Evolutionary conservation across 2,329 filamentous ascomycete species (phyloP), one percentile per base, ranked within the genome.

Genomic region (Cytospora mali): DNA sequence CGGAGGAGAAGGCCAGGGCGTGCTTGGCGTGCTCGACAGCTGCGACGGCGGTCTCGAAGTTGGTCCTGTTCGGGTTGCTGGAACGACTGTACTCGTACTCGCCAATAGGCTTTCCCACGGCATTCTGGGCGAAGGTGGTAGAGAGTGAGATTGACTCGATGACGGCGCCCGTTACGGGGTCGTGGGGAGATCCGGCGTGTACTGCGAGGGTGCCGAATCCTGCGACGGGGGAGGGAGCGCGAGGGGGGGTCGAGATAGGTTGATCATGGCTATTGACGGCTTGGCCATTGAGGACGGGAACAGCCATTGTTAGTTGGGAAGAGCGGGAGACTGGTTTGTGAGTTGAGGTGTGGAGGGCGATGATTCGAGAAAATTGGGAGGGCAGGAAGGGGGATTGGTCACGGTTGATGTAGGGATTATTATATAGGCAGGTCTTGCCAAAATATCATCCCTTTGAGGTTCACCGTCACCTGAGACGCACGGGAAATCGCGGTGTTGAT

Each of bases 141-240:
- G 93, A 97, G 27, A 99, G 87, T 11, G 94, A 97, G 75, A 99
- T 97, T 70, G 95, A 80, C 78, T 95, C 92, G 75, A 99, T 99
- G 71, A 99, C 95, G 69, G 95, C 95, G 67, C 95, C 95, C 27
- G 94, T 99, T 48, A 86, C 81, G 54, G 94, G 91, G 79, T 99
- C 95, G 75, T 96, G 91, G 71, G 92, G 92, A 50, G 92, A 86
- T 66, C 95, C 95, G 67, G 94, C 93, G 78, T 99, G 95, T 23
- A 99, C 95, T 62, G 95, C 95, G 66, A 96, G 85, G 54, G 95
- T 99, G 66, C 92, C 95, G 78, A 99, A 98, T 67, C 86, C 83
- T 75, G 92, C 88, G 62, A 88, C 83, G 67, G 92, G 90, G 51
- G 90, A 89, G 42, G 88, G 85, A 54, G 89, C 86, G 67, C 88